phyloP scores from a whole-genome alignment of 306 rosid species.

The Vigna reflexopilosa region DNA sequence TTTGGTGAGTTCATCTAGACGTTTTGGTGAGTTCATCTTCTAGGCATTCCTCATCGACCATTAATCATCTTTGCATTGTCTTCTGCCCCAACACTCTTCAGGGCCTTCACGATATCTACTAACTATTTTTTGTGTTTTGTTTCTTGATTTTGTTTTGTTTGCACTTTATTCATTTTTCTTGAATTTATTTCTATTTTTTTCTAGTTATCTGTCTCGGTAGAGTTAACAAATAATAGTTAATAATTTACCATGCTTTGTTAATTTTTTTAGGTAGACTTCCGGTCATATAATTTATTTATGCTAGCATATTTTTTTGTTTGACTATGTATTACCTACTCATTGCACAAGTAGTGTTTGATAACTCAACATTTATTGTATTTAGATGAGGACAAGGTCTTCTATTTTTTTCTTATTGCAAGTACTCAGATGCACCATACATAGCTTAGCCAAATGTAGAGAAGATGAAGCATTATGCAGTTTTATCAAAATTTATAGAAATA shows the following conservation, averaged over 20 bases:
- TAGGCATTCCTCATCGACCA: no score
- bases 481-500: constrained; percentile 42
- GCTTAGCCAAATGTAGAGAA: constrained; percentile 52
- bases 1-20: no score
- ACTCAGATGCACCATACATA: constrained; percentile 43
- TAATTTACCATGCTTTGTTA: no score
- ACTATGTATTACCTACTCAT: no score
- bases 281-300: neutral
- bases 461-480: constrained; percentile 48
- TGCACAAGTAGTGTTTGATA: neutral
- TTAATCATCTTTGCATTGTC: no score
- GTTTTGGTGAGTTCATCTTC: no score
- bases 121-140: no score
- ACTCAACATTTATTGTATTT: constrained; percentile 36
- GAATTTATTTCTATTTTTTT: neutral
- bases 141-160: no score
- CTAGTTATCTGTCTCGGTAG: neutral
- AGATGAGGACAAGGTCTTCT: constrained; percentile 58
- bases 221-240: no score
- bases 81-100: no score
- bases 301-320: neutral
- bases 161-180: neutral
- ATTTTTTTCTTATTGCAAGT: constrained; percentile 50
- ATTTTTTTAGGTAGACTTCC: neutral
- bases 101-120: no score